Base-by-base conservation (phyloP, 2,329 filamentous ascomycete genomes). In the Stemphylium lycopersici region DNA sequence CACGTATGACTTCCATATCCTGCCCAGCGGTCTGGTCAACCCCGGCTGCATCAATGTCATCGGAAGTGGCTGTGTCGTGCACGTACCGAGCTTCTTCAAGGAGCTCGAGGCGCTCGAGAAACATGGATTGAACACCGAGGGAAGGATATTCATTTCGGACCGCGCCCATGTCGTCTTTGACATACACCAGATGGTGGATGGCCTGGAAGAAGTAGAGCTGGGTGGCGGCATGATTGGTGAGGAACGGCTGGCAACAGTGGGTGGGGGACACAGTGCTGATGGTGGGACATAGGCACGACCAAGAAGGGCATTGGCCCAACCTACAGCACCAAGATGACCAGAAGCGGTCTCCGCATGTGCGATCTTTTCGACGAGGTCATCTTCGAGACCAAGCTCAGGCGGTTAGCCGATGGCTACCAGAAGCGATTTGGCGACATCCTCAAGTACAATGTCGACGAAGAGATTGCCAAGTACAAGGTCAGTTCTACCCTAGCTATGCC, bases 21-120 rank as follows among this genome's bases (percentile, higher is more conserved):
- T 76, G 22, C 71, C 73, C 20, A 89, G 85, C 51, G 90, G 90
- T 55, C 82, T 93, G 56, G 81, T 93, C 62, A 90, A 89, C 70
- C 87, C 88, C 6, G 78, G 79, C 38, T 90, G 84, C 72, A 81
- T 85, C 66, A 93, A 92, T 77, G 79, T 93, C 52, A 88, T 93
- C 70, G 90, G 80, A 33, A 64, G 78, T 57, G 72, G 89, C 55
- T 88, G 87, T 43, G 88, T 90, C 55, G 86, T 90, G 62, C 84
- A 90, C 74, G 81, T 89, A 50, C 84, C 85, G 16, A 79, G 80
- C 48, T 88, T 89, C 78, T 88, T 89, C 80, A 81, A 83, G 62
- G 87, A 90, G 72, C 78, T 90, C 40, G 77, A 81, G 54, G 81
- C 79, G 13, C 74, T 89, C 22, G 82, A 88, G 64, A 79, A 79